Conservation (phyloP, 2,329 filamentous ascomycete genomes). For the Acrocalymma vagum region DNA sequence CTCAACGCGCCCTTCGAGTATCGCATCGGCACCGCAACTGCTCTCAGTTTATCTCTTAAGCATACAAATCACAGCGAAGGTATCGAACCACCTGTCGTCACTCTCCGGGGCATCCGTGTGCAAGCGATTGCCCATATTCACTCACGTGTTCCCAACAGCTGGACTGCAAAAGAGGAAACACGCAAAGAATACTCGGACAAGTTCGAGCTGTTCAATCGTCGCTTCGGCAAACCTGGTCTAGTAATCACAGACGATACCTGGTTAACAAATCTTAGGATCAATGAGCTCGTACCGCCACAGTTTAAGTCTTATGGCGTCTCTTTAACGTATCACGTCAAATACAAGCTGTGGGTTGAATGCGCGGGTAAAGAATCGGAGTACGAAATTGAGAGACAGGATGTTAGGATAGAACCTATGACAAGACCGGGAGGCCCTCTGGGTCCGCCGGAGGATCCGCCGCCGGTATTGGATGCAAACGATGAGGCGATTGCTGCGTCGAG, state of each 20-base stretch:
- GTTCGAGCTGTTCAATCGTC: slow-evolving; percentile 27
- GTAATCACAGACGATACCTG: slow-evolving; percentile 12
- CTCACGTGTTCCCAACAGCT: slow-evolving; percentile 21
- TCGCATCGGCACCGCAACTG: slow-evolving; percentile 19
- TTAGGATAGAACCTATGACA: slow-evolving; percentile 25
- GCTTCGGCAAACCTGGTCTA: slow-evolving; percentile 27
- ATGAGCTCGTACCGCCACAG: slow-evolving; percentile 20
- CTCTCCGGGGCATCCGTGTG: slow-evolving; percentile 29
- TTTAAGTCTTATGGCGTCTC: slow-evolving; percentile 29
- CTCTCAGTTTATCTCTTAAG: slow-evolving; percentile 22
- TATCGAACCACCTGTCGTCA: slow-evolving; percentile 16
- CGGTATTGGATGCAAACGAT: no score
- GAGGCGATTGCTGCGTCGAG: no score
- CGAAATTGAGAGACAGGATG: slow-evolving; percentile 18
- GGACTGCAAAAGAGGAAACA: slow-evolving; percentile 13
- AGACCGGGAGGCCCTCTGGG: slow-evolving; percentile 24
- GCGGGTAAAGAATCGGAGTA: slow-evolving; percentile 28
- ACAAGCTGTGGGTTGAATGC: slow-evolving; percentile 26
- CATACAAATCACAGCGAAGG: slow-evolving; percentile 11
- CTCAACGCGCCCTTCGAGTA: slow-evolving; percentile 17
- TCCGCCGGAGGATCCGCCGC: slow-evolving; percentile 18
- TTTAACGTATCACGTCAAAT: slow-evolving; percentile 22
- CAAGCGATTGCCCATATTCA: slow-evolving; percentile 19
- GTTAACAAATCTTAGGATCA: slow-evolving; percentile 21
- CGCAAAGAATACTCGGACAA: slow-evolving; percentile 16